phyloP scores from a whole-genome alignment of 2,329 filamentous ascomycete species.

The Cytospora piceicola region DNA sequence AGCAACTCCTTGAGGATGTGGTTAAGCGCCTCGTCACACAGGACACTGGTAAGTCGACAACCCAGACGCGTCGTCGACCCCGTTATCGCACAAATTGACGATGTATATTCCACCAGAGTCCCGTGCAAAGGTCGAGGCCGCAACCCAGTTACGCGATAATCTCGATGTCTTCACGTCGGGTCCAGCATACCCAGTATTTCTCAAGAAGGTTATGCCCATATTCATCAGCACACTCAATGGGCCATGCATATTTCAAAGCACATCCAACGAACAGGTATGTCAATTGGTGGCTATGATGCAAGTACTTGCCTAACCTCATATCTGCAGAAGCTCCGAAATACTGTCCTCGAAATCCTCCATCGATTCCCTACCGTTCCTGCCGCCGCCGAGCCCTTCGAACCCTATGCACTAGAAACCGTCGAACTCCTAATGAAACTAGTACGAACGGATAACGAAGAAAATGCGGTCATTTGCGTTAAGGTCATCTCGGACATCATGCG shows the following conservation, averaged over 20 bases:
- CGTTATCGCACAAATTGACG: constrained; percentile 29
- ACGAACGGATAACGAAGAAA: constrained; percentile 94
- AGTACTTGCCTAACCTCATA: constrained; percentile 33
- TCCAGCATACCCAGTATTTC: constrained; percentile 76
- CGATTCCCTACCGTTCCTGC: constrained; percentile 73
- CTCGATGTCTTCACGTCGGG: constrained; percentile 86
- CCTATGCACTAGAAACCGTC: constrained; percentile 84
- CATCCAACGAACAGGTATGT: constrained; percentile 82
- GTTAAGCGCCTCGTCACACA: constrained; percentile 61
- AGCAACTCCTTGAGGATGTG: constrained; percentile 64
- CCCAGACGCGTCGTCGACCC: not conserved
- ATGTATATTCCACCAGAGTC: constrained; percentile 60
- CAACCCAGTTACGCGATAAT: constrained; percentile 84
- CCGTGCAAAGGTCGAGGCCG: constrained; percentile 79
- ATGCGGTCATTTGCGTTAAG: constrained; percentile 97
- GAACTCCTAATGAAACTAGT: constrained; percentile 89
- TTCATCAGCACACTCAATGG: constrained; percentile 85
- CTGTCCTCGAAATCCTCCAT: constrained; percentile 91
- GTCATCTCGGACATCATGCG: constrained; percentile 96
- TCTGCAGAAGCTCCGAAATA: constrained; percentile 81
- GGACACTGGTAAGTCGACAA: constrained; percentile 54
- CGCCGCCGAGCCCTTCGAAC: constrained; percentile 80
- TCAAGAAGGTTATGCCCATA: constrained; percentile 86
- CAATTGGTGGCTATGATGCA: constrained; percentile 3
- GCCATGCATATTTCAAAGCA: constrained; percentile 87